Evolutionary conservation across 768 basidiomycete species (phyloP), one percentile per base, ranked within the genome.

Genomic region (Psilocybe sp.): DNA sequence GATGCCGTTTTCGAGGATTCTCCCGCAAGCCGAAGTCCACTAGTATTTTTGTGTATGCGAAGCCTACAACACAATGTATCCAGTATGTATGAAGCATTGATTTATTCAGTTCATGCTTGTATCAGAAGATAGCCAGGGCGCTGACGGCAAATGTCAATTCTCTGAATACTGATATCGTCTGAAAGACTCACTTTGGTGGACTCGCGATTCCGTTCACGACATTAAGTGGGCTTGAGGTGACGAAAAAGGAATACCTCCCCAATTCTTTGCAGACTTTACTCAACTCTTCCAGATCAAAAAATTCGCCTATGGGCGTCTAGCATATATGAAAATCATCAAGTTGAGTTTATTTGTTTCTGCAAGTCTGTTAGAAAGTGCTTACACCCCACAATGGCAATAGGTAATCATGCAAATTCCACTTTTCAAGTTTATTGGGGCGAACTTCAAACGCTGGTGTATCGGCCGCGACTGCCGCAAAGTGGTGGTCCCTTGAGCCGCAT

Each of bases 1-100:
- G 11, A 87, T 90, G 86, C 91, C 94, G 1, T 97, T 98, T 69
- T 77, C 83, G 19, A 77, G 68, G 54, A 69, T 89, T 19, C 60
- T 89, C 33, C 52, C 59, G 42, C 41, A 54, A 2, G 60, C 56
- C 41, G 61, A 60, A 46, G 56, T 54, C n/a, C 60, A 55, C 40
- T 46, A 49, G 19, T 28, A 28, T 28, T 7, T 4, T 28, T 28
- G 23, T 28, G 23, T 28, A 28, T 28, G 3, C 32, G 44, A 33
- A 44, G 13, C 40, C 5, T 18, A 28, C 12, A 38, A 13, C 9
- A 33, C 11, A n/a, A 20, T 14, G n/a, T 20, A 13, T 23, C 20
- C n/a, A 8, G 11, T 19, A 31, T 16, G 14, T 3, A 10, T 28
- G 16, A 20, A 2, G 1, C 8, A 28, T 11, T 19, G 20, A 43